Percentiles rank a stretch among this genome's conserved stretches.
These are phyloP conservation scores for Aspergillus luchuensis DNA, from an alignment of 2,329 filamentous ascomycete species.

Conservation along the genomic window DNA sequence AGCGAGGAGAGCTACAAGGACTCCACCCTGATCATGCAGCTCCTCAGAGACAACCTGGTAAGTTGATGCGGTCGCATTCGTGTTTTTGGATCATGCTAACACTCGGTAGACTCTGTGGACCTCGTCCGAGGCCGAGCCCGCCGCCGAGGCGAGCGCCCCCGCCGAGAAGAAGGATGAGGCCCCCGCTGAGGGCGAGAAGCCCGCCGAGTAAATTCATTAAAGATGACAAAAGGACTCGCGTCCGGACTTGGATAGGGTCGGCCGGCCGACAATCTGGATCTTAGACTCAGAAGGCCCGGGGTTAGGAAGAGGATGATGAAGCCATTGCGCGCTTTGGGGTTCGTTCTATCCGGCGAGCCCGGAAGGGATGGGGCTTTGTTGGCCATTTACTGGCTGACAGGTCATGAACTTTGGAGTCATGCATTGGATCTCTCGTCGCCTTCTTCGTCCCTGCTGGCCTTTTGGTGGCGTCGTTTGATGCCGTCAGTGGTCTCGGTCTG, in stretches of 20 bases:
- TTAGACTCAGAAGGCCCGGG: conserved; percentile 14
- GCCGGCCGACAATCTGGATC: conserved; percentile 14
- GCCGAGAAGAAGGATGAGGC: conserved; percentile 49
- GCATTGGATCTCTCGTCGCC: background rate
- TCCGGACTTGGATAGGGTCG: conserved; percentile 22
- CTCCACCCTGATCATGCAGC: conserved; percentile 98
- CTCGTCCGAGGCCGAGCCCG: conserved; percentile 92
- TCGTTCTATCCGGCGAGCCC: conserved; percentile 1
- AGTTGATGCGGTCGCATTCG: conserved; percentile 31
- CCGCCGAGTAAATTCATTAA: conserved; percentile 44
- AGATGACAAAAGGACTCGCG: conserved; percentile 37
- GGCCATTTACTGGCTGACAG: background rate
- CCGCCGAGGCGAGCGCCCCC: conserved; percentile 54
- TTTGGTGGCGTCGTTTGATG: conserved; percentile 7
- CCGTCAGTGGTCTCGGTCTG: conserved; percentile 17
- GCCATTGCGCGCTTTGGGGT: conserved; percentile 7
- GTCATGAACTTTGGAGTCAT: conserved; percentile 1
- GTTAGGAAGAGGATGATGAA: conserved; percentile 4
- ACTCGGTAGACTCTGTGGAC: conserved; percentile 87
- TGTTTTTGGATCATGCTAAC: conserved; percentile 30
- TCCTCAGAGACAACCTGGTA: conserved; percentile 94
- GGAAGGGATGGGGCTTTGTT: background rate
- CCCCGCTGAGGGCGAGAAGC: conserved; percentile 46
- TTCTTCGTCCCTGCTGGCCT: background rate
- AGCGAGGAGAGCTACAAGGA: conserved; percentile 99